These are phyloP conservation scores for Cryphonectria japonica DNA, from an alignment of 2,329 filamentous ascomycete species.

Conservation along the genomic window DNA sequence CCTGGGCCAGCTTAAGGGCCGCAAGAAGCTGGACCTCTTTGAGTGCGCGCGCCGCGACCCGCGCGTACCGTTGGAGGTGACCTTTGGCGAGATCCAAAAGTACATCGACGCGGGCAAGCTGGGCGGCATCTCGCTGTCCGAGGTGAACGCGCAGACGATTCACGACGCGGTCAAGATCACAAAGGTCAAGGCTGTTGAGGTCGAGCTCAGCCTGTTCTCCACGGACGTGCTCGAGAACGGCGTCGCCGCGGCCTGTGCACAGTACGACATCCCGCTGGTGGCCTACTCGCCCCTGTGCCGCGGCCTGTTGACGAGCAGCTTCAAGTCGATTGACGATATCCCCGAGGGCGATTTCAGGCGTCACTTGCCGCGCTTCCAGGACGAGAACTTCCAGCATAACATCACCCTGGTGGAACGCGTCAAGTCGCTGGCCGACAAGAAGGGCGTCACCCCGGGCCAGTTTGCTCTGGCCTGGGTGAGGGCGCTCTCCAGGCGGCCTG, in stretches of 20 bases:
- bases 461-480: slow-evolving; percentile 68
- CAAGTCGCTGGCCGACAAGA: slow-evolving; percentile 60
- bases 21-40: slow-evolving; percentile 64
- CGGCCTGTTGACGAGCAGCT: slow-evolving; percentile 56
- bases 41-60: slow-evolving; percentile 61
- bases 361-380: slow-evolving; percentile 61
- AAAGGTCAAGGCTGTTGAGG: slow-evolving; percentile 54
- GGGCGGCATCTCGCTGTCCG: slow-evolving; percentile 56
- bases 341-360: slow-evolving; percentile 53
- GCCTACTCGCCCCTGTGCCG: slow-evolving; percentile 61
- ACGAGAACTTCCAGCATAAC: slow-evolving; percentile 67
- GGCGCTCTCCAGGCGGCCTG: slow-evolving; percentile 52
- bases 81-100: slow-evolving; percentile 47
- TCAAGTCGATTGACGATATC: slow-evolving; percentile 59
- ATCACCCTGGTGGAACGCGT: slow-evolving; percentile 63
- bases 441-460: slow-evolving; percentile 64
- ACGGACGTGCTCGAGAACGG: slow-evolving; percentile 55
- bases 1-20: slow-evolving; percentile 54
- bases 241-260: slow-evolving; percentile 50
- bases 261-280: slow-evolving; percentile 60
- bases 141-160: slow-evolving; percentile 54
- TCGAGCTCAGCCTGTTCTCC: slow-evolving; percentile 56
- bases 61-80: slow-evolving; percentile 48
- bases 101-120: slow-evolving; percentile 57
- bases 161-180: slow-evolving; percentile 49